These are phyloP conservation scores for Nemania diffusa DNA, from an alignment of 2,329 filamentous ascomycete genomes.

Conservation along the genomic window DNA sequence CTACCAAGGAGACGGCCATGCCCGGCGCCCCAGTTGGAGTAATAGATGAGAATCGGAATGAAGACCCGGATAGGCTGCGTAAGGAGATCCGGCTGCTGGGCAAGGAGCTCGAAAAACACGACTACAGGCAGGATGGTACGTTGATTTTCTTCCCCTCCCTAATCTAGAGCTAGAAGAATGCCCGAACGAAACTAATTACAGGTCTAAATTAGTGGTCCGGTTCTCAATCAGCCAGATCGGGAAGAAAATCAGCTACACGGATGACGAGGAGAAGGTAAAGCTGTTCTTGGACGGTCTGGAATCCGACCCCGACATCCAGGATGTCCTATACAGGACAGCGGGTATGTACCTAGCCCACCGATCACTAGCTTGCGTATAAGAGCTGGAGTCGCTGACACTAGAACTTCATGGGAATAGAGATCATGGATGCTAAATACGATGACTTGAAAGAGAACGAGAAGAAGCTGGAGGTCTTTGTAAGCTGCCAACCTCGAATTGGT, in stretches of 20 bases:
- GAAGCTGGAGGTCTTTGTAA: slow-evolving; percentile 20
- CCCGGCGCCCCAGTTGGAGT: not conserved
- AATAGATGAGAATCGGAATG: slow-evolving; percentile 25
- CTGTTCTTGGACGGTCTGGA: slow-evolving; percentile 23
- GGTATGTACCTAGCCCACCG: not conserved
- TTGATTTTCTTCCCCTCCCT: not conserved
- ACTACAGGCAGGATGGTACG: slow-evolving; percentile 30
- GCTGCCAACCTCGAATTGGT: not conserved
- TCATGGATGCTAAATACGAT: slow-evolving; percentile 28
- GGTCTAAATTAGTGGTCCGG: slow-evolving; percentile 6
- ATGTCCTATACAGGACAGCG: slow-evolving; percentile 22
- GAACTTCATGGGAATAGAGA: not conserved
- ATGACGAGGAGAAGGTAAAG: slow-evolving; percentile 28
- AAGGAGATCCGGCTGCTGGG: slow-evolving; percentile 27
- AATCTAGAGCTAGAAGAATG: not conserved
- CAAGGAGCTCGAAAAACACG: slow-evolving; percentile 17
- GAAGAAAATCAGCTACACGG: slow-evolving; percentile 30
- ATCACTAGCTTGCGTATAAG: not conserved
- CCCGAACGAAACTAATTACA: not conserved
- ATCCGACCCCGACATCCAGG: slow-evolving; percentile 20
- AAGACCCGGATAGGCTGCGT: slow-evolving; percentile 22
- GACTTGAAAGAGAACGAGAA: slow-evolving; percentile 15
- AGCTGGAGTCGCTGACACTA: not conserved
- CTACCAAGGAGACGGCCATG: slow-evolving; percentile 24
- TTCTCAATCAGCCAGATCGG: slow-evolving; percentile 31